A percentile compares a stretch with the other conserved stretches of the same genome.
phyloP scores from a whole-genome alignment of 768 basidiomycete genomes.

The Agaricus blazei region DNA sequence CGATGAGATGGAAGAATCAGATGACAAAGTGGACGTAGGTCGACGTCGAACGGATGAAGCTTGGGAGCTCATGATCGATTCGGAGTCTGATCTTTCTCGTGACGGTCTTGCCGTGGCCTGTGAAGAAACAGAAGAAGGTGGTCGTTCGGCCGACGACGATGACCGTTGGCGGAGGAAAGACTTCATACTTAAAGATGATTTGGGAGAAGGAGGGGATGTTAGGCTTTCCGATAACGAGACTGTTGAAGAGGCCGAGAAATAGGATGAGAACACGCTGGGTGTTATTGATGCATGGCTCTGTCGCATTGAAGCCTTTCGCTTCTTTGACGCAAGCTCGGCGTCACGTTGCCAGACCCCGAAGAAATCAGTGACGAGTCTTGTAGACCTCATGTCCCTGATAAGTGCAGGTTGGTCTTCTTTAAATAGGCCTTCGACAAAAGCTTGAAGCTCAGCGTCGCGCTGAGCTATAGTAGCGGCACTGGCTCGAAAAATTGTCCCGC shows the following conservation, averaged over 20 bases:
- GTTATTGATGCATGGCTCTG: conserved; percentile 40
- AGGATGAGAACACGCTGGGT: conserved; percentile 52
- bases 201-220: conserved; percentile 12
- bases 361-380: conserved; percentile 61
- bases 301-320: conserved; percentile 17
- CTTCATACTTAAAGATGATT: conserved; percentile 14
- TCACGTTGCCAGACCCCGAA: conserved; percentile 78
- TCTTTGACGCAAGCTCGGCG: conserved; percentile 50
- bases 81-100: not conserved
- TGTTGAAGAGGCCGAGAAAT: conserved; percentile 49
- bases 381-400: conserved; percentile 58
- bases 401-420: conserved; percentile 58
- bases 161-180: conserved; percentile 6
- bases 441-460: conserved; percentile 53
- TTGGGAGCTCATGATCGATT: not conserved
- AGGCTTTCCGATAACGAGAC: conserved; percentile 12
- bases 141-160: conserved; percentile 3
- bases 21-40: conserved; percentile 34
- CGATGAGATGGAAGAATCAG: conserved; percentile 29
- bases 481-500: conserved; percentile 66
- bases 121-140: conserved; percentile 12
- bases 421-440: conserved; percentile 57
- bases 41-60: conserved; percentile 23
- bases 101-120: conserved; percentile 13
- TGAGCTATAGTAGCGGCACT: conserved; percentile 63